Evolutionary conservation across 768 basidiomycete species (phyloP), one percentile per base, ranked within the genome.

Genomic region (Cantharellus anzutake): DNA sequence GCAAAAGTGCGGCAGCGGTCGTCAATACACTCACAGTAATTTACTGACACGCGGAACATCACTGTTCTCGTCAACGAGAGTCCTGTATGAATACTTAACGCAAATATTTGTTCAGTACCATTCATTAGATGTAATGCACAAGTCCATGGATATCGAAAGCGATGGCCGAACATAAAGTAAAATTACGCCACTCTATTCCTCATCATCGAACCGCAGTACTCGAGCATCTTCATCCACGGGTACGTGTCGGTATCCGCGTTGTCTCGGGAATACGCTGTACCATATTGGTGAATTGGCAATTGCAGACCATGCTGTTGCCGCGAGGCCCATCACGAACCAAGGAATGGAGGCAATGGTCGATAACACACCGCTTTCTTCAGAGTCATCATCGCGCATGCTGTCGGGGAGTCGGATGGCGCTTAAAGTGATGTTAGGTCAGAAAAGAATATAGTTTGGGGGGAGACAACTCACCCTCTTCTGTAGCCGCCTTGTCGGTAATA

Each of bases 141-240:
- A 29, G 20, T 29, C 20, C 20, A 29, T 29, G 20, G 20, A 29
- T 29, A 29, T 29, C 20, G 20, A 29, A 29, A 29, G 20, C 20
- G 1, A 29, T 29, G 20, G 20, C 20, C 20, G 20, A 29, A 29
- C 20, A 29, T 29, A 29, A 29, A 29, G 20, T 29, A 29, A 29
- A 29, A 48, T 48, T 48, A 48, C 29, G 11, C 29, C 29, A 11
- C 29, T 48, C 52, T 55, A 67, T 44, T 80, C 79, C 62, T 90
- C 88, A 64, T 91, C 88, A 65, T 89, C 86, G 66, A 91, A 91
- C 57, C 81, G 75, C 60, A 91, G 71, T 60, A 91, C 79, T 71
- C 87, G 88, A 29, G 88, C 88, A 70, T 92, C 89, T 69, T 90
- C 88, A 67, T 92, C 89, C 58, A 90, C 77, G 0, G 86, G 80